Percentiles rank a stretch among this genome's conserved stretches.
phyloP scores from a whole-genome alignment of 1,284 basidiomycete genomes.

The Sporisorium reilianum region DNA sequence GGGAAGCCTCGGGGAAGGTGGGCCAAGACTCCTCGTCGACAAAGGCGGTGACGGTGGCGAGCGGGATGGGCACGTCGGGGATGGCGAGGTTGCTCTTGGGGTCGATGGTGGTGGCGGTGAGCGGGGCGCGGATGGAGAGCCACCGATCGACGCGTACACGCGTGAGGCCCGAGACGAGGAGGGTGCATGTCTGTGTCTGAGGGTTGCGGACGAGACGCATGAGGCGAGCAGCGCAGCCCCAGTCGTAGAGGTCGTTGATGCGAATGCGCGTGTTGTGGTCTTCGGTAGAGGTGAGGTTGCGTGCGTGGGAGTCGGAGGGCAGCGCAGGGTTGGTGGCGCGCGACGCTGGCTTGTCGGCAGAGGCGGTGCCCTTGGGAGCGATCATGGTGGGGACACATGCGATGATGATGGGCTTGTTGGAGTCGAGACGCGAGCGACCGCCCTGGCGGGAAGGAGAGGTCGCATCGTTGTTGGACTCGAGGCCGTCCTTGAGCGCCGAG shows the following conservation, averaged over 20 bases:
- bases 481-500: slow-evolving; percentile 36
- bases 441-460: slow-evolving; percentile 27
- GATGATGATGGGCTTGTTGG: slow-evolving; percentile 57
- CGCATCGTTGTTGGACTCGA: slow-evolving; percentile 40
- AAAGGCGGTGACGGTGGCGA: slow-evolving; percentile 59
- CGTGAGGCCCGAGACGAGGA: slow-evolving; percentile 62
- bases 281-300: slow-evolving; percentile 36
- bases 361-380: slow-evolving; percentile 50
- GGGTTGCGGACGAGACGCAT: slow-evolving; percentile 65
- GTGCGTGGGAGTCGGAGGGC: slow-evolving; percentile 26
- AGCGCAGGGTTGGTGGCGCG: slow-evolving; percentile 47
- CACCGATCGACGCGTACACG: slow-evolving; percentile 64
- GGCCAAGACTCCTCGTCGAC: slow-evolving; percentile 54
- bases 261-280: slow-evolving; percentile 47
- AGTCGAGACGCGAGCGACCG: slow-evolving; percentile 35
- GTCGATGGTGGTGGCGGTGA: slow-evolving; percentile 60
- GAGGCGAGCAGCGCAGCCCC: slow-evolving; percentile 65
- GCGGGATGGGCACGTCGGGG: slow-evolving; percentile 60
- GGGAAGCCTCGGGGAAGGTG: slow-evolving; percentile 41
- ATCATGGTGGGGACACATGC: slow-evolving; percentile 60
- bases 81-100: slow-evolving; percentile 57
- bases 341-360: slow-evolving; percentile 39
- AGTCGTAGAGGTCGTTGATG: slow-evolving; percentile 60
- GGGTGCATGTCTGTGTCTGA: slow-evolving; percentile 61
- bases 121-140: slow-evolving; percentile 61